These are phyloP conservation scores for Colletotrichum melonis DNA, from an alignment of 2,329 filamentous ascomycete genomes.

Conservation along the genomic window DNA sequence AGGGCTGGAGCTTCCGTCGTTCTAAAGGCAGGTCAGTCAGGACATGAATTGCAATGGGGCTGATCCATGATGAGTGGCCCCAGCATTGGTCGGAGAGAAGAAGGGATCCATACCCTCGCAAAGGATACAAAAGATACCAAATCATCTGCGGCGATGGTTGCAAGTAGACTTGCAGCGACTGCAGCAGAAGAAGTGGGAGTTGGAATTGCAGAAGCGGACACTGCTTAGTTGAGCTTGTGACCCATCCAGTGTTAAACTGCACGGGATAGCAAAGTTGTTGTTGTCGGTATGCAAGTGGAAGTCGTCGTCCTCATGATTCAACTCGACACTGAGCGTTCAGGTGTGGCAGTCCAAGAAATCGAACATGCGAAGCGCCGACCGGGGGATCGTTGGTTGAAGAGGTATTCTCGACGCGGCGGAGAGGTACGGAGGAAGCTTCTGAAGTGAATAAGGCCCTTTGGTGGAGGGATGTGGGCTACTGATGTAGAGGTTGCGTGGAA, in stretches of 20 bases:
- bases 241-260: constrained; percentile 24
- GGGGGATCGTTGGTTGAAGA: constrained; percentile 7
- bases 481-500: neutral
- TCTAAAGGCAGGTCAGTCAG: constrained; percentile 53
- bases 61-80: neutral
- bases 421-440: constrained; percentile 8
- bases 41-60: constrained; percentile 11
- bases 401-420: neutral
- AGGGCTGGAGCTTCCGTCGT: constrained; percentile 80
- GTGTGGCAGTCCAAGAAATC: neutral
- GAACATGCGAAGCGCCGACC: constrained; percentile 9
- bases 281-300: constrained; percentile 7
- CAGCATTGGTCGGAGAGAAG: neutral
- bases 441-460: constrained; percentile 8
- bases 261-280: neutral
- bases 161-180: constrained; percentile 32
- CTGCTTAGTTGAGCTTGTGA: constrained; percentile 18
- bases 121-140: constrained; percentile 82
- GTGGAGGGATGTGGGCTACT: constrained; percentile 15
- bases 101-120: constrained; percentile 72
- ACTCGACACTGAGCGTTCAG: constrained; percentile 7
- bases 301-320: constrained; percentile 27
- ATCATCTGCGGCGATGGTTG: constrained; percentile 62
- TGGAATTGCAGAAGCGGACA: constrained; percentile 8
- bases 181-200: constrained; percentile 25